Percentiles rank a stretch among this genome's conserved stretches.
phyloP scores from a whole-genome alignment of 345 rosid species.

The Populus tremula region DNA sequence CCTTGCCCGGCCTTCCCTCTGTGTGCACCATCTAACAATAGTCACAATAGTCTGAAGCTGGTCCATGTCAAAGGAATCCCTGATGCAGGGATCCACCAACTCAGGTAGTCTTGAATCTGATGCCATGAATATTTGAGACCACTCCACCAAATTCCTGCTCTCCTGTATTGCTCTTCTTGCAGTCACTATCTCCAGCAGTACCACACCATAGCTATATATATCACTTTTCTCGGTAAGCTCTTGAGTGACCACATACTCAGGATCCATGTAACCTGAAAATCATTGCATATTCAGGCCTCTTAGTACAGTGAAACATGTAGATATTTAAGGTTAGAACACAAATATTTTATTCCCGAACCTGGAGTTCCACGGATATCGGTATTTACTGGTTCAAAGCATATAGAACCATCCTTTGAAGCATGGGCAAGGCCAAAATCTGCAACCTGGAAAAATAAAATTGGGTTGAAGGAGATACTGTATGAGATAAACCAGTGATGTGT shows the following conservation, averaged over 20 bases:
- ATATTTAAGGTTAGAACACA: neutral
- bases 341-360: conserved; percentile 45
- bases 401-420: conserved; percentile 86
- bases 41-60: conserved; percentile 64
- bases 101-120: conserved; percentile 56
- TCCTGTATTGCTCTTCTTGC: conserved; percentile 76
- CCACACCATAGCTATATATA: conserved; percentile 88
- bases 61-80: conserved; percentile 61
- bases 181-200: conserved; percentile 75
- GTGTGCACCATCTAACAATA: conserved; percentile 86
- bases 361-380: conserved; percentile 96
- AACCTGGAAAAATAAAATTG: conserved; percentile 50
- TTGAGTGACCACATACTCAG: conserved; percentile 79
- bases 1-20: conserved; percentile 70
- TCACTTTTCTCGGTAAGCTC: conserved; percentile 93
- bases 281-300: conserved; percentile 16
- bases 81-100: conserved; percentile 61
- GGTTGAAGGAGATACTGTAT: neutral
- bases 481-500: neutral
- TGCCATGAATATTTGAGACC: conserved; percentile 50
- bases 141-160: conserved; percentile 71
- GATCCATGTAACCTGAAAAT: conserved; percentile 88
- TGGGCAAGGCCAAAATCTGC: conserved; percentile 96
- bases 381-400: conserved; percentile 80
- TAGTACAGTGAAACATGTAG: neutral